Evolutionary conservation across 805 yeast species (phyloP).

Genomic region (Wickerhamia fluorescens): DNA sequence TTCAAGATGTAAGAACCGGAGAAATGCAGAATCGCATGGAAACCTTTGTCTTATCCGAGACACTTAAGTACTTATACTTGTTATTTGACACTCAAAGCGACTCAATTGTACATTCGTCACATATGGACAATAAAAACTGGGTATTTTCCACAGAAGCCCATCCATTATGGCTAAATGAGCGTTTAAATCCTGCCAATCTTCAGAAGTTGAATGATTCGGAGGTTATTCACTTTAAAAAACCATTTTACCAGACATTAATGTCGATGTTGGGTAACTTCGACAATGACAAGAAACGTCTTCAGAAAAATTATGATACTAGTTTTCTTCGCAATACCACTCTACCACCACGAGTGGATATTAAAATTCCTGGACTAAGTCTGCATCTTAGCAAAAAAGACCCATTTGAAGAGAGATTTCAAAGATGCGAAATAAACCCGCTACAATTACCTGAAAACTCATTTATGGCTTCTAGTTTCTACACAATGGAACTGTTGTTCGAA

Average conservation of each 20-base stretch:
- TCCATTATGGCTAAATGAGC: slow-evolving; percentile 64
- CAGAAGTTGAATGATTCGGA: slow-evolving; percentile 4
- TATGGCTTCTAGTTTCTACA: slow-evolving; percentile 31
- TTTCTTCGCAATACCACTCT: slow-evolving; percentile 9
- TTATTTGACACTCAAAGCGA: slow-evolving; percentile 66
- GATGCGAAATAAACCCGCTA: slow-evolving; percentile 28
- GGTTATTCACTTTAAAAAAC: slow-evolving; percentile 3
- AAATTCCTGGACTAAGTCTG: slow-evolving; percentile 8
- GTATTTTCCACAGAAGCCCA: slow-evolving; percentile 86
- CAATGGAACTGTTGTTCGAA: slow-evolving; percentile 35
- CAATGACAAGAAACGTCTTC: slow-evolving; percentile 4
- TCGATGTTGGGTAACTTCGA: slow-evolving; percentile 5
- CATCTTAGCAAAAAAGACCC: slow-evolving; percentile 10
- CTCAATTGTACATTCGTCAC: slow-evolving; percentile 22
- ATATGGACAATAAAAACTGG: slow-evolving; percentile 40
- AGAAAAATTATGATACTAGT: slow-evolving; percentile 1
- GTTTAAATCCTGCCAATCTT: slow-evolving; percentile 4
- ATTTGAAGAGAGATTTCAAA: slow-evolving; percentile 11
- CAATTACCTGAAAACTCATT: slow-evolving; percentile 9
- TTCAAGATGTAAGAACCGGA: slow-evolving; percentile 60
- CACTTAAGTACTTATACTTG: slow-evolving; percentile 74
- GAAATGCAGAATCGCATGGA: slow-evolving; percentile 78
- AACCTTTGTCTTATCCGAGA: slow-evolving; percentile 81
- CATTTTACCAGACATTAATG: slow-evolving; percentile 5
- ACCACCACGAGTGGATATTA: slow-evolving; percentile 5